Conservation (phyloP, 805 yeast genomes). For the Saccharomycopsis fermentans region DNA sequence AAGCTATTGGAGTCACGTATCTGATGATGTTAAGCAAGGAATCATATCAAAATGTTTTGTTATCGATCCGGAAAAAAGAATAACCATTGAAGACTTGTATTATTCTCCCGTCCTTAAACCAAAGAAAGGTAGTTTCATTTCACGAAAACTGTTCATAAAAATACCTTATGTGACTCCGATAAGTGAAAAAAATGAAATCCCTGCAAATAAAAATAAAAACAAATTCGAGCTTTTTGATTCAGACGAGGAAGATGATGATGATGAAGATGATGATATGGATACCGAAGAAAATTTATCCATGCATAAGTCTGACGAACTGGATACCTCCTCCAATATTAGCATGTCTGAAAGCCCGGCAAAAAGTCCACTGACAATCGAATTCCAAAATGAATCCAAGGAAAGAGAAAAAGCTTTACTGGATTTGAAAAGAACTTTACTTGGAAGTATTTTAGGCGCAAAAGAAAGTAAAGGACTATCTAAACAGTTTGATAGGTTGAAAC, state of each 20-base stretch:
- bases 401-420: neutral
- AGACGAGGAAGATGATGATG: conserved; percentile 2
- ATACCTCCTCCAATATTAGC: neutral
- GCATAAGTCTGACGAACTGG: neutral
- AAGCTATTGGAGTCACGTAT: conserved; percentile 43
- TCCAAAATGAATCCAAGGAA: neutral
- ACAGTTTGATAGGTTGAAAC: neutral
- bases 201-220: neutral
- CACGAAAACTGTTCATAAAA: neutral
- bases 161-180: neutral
- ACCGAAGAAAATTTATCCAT: conserved; percentile 4
- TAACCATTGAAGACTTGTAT: conserved; percentile 33
- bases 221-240: neutral
- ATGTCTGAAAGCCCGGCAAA: neutral
- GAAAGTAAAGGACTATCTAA: neutral
- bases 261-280: conserved; percentile 3
- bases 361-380: neutral
- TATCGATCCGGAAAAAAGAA: conserved; percentile 35
- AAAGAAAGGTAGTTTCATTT: neutral
- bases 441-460: neutral
- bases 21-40: conserved; percentile 40
- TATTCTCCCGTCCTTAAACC: neutral
- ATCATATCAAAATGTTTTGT: conserved; percentile 47
- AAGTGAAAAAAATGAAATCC: neutral
- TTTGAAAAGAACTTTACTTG: neutral